Evolutionary conservation across 495 filamentous ascomycete genomes (phyloP).

Genomic region (Penicillium silybi): DNA sequence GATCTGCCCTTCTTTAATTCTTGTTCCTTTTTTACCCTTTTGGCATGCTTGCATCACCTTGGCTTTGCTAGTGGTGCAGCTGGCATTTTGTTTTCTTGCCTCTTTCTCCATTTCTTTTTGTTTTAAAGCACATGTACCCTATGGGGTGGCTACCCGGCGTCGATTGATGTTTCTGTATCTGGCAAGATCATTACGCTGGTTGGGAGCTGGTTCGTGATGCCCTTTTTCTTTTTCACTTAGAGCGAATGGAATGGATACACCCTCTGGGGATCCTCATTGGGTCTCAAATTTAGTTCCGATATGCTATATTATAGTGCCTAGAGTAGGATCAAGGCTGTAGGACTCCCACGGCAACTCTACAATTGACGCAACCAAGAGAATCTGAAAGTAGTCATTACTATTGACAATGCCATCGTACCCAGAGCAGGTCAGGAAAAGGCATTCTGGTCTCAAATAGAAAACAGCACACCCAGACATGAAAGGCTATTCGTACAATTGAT

Average conservation of each 20-base stretch:
- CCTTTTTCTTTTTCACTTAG: slow-evolving; percentile 8
- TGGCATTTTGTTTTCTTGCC: slow-evolving; percentile 12
- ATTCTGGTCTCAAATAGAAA: background rate
- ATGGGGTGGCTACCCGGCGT: slow-evolving; percentile 28
- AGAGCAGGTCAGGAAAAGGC: background rate
- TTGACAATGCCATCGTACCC: slow-evolving; percentile 12
- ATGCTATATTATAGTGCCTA: background rate
- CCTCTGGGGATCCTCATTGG: background rate
- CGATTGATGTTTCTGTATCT: slow-evolving; percentile 17
- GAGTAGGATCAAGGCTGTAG: background rate
- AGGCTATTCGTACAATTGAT: slow-evolving; percentile 24
- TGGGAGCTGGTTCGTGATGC: slow-evolving; percentile 10
- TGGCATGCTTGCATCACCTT: slow-evolving; percentile 1
- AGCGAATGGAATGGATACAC: slow-evolving; percentile 17
- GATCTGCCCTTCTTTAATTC: slow-evolving; percentile 9
- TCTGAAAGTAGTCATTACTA: slow-evolving; percentile 1
- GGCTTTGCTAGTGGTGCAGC: background rate
- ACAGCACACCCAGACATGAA: background rate
- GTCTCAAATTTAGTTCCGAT: background rate
- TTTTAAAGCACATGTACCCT: slow-evolving; percentile 23
- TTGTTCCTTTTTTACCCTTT: slow-evolving; percentile 5
- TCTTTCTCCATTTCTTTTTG: slow-evolving; percentile 14
- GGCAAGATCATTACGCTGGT: slow-evolving; percentile 16
- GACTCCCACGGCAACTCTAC: background rate
- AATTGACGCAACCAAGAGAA: background rate